Evolutionary conservation across 2,329 filamentous ascomycete genomes (phyloP), one percentile per base, ranked within the genome.

Genomic region (Trichocomaceae sp.): DNA sequence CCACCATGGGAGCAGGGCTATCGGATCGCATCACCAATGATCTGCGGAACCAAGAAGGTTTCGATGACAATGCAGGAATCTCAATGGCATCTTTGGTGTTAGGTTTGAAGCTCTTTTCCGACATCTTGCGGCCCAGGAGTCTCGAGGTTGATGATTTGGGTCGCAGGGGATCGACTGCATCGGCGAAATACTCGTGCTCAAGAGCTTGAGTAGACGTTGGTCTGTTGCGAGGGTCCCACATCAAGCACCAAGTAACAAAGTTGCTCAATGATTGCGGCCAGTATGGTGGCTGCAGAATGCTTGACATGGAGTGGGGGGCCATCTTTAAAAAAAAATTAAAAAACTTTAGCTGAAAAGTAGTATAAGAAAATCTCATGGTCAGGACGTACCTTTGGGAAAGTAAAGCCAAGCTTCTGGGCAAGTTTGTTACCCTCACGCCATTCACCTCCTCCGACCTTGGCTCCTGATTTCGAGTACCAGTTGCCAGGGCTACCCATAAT

Each of bases 401-500:
- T 96, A 72, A 99, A 99, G 54, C 93, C 93, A 60, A 99, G 82
- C 78, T 97, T 97, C 63, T 93, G 90, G 55, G 93, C 93, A 57
- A 99, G 78, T 58, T 90, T 83, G 46, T 90, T 90, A 55, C 93
- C 93, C 56, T 99, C 93, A 65, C 90, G 90, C 93, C 93, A 99
- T 63, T 99, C 93, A 65, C 93, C 93, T 66, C 93, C 93, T 54
- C 93, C 93, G 26, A 99, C 88, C 61, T 86, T 87, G 23, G 80
- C 79, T 22, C 91, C 91, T 5, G 88, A 79, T 73, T 96, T 96
- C 78, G 88, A 96, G 70, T 95, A 93, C 93, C 93, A 99, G 74
- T 92, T 92, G 45, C 93, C 93, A 2, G 93, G 93, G 75, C 92
- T 97, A 49, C 93, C 93, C 93, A 99, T 99, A 56, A 99, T 96